Conservation (phyloP, 345 rosid genomes). For the Populus davidiana region DNA sequence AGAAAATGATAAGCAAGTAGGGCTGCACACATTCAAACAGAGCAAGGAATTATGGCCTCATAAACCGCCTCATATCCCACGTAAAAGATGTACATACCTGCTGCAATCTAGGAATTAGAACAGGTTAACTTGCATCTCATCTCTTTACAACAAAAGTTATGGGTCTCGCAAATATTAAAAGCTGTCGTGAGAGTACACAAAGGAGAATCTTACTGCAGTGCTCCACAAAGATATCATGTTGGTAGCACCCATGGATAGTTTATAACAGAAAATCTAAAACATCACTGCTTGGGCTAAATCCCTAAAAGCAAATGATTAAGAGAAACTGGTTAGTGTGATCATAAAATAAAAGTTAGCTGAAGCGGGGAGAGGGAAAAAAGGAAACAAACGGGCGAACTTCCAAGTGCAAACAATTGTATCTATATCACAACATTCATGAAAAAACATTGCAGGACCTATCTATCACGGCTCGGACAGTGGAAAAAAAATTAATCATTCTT, state of each 20-base stretch:
- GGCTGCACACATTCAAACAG: background rate
- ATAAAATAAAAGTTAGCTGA: background rate
- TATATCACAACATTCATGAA: constrained; percentile 21
- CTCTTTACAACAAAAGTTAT: background rate
- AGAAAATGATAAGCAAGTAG: background rate
- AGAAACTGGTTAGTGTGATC: background rate
- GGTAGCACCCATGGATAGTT: constrained; percentile 3
- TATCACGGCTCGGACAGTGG: constrained; percentile 3
- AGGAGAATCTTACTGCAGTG: constrained; percentile 15
- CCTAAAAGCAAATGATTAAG: background rate
- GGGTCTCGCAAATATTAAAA: constrained; percentile 1
- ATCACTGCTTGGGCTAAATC: background rate
- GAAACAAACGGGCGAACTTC: constrained; percentile 11
- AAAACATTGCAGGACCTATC: constrained; percentile 15
- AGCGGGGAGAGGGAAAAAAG: background rate
- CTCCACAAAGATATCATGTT: background rate
- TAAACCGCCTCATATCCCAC: constrained; percentile 2
- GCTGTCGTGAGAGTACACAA: background rate
- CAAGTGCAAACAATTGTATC: constrained; percentile 22
- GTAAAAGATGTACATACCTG: background rate
- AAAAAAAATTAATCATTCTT: constrained; percentile 52
- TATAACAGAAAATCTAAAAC: constrained; percentile 3
- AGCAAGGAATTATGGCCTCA: background rate
- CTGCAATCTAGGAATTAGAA: constrained; percentile 5
- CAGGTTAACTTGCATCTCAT: background rate